Evolutionary conservation across 208 protist genomes (phyloP), one percentile per base, ranked within the genome.

Genomic region (Endotrypanum monterogeii): DNA sequence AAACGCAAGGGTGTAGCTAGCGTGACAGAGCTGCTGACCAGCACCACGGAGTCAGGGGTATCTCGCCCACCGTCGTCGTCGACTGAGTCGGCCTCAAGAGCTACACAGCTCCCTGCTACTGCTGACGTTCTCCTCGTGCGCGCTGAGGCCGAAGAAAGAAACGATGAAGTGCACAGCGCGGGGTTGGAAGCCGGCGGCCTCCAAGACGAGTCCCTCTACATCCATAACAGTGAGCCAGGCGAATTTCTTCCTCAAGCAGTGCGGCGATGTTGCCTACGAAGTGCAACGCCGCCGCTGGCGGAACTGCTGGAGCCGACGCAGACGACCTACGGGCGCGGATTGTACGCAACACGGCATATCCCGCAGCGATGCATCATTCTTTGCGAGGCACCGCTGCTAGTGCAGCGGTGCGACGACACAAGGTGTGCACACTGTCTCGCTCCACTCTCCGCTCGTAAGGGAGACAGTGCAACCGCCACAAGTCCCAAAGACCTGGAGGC

Each of bases 361-460:
- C n/a, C 78, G 0, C 23, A 82, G 2, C 83, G 89, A 4, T 78
- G 78, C 16, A 56, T 73, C 20, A 80, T 97, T 23, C 81, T 97
- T 32, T 32, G 50, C 18, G 92, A 97, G 74, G 37, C 81, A 5
- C 89, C 90, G 14, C 70, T 92, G 28, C 58, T 93, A 14, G 87
- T 88, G 28, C 84, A 92, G 81, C 82, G 87, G 12, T 80, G 84
- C 62, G 71, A 82, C 28, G 78, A 85, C 18, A 68, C 57, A 18
- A 73, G 68, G 39, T 97, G 93, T 55, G 90, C 93, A 11, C 91
- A 97, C 79, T 97, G 93, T 79, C 76, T 97, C 23, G 50, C 73
- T 1, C 69, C 73, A 0, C 68, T 94, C 46, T 35, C 71, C 23
- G 54, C 69, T 14, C 69, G 72, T 16, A 32, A 20, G 0, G 52